These are phyloP conservation scores for Cordyceps tenuipes DNA, from an alignment of 2,329 filamentous ascomycete genomes.

Conservation along the genomic window DNA sequence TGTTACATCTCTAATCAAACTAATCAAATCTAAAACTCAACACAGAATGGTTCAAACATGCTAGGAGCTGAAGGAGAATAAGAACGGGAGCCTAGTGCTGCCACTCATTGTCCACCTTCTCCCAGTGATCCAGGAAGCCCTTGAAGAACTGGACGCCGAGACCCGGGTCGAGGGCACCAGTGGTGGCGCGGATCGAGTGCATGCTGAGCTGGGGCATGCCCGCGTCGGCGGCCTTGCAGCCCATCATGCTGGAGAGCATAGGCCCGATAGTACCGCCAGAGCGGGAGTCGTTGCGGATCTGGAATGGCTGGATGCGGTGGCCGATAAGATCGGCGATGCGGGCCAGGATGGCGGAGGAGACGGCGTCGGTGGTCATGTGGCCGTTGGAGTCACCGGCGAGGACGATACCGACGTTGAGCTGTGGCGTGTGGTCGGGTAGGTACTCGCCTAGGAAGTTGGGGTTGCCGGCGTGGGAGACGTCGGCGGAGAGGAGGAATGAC, in stretches of 20 bases:
- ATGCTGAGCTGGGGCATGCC: slow-evolving; percentile 89
- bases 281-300: slow-evolving; percentile 86
- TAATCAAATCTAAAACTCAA: neutral
- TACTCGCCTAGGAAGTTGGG: slow-evolving; percentile 86
- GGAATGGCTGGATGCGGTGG: slow-evolving; percentile 74
- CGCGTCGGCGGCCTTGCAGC: slow-evolving; percentile 75
- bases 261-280: slow-evolving; percentile 94
- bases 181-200: slow-evolving; percentile 87
- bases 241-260: slow-evolving; percentile 72
- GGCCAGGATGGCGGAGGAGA: slow-evolving; percentile 73
- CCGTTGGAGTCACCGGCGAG: slow-evolving; percentile 80
- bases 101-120: slow-evolving; percentile 78
- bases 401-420: slow-evolving; percentile 79
- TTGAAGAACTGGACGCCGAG: slow-evolving; percentile 82
- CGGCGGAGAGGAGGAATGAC: slow-evolving; percentile 85
- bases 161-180: slow-evolving; percentile 76
- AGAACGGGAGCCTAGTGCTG: slow-evolving; percentile 20
- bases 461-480: slow-evolving; percentile 90
- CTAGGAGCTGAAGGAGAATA: neutral
- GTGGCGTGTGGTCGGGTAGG: slow-evolving; percentile 75
- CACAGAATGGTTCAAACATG: neutral
- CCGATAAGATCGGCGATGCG: slow-evolving; percentile 68
- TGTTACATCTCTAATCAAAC: slow-evolving; percentile 2
- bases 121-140: slow-evolving; percentile 80
- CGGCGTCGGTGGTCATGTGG: slow-evolving; percentile 90